Base-by-base conservation (phyloP, 306 rosid species). In the Sechiopsis laciniata region DNA sequence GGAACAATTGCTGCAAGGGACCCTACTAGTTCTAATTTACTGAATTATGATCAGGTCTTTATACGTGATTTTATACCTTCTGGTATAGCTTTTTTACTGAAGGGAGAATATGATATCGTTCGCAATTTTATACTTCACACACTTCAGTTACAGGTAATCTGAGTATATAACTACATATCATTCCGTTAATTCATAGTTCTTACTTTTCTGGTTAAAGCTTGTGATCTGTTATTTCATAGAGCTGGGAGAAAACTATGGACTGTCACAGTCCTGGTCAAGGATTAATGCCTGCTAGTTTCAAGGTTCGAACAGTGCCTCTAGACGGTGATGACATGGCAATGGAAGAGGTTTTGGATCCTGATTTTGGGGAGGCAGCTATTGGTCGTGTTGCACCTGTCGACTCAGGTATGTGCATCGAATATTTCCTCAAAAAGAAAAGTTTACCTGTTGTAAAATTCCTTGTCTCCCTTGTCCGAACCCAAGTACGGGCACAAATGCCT, bases 221-320 rank as follows among this genome's bases (percentile, higher is more conserved):
- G 35, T 0, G 15, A 69, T 50, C 11, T 0, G 11, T 69, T 78
- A 73, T 57, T 75, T 37, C 79, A 60, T 86, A 91, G 97, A 91
- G 97, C 85, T 91, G 97, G 97, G 97, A 91, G 87, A 91, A 91
- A 83, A 91, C 97, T 71, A 88, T 91, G 85, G 95, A 88, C 80
- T 91, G 97, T 75, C 90, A 91, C 71, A 91, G 97, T 79, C 91
- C 97, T 64, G 97, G 97, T 74, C 96, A 91, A 87, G 97, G 97
- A 77, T 72, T 88, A 80, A 91, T 88, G 97, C 97, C 97, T 53
- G 97, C 96, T 80, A 91, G 97, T 79, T 91, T 91, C 76, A 91
- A 91, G 84, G 91, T 88, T 54, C 87, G 92, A 20, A 87, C 91
- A 69, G 89, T 88, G 84, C 96, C 97, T 63, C 72, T 91, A 66